Base-by-base conservation (phyloP, 129 eudicot species). In the Helichrysum umbraculigerum region DNA sequence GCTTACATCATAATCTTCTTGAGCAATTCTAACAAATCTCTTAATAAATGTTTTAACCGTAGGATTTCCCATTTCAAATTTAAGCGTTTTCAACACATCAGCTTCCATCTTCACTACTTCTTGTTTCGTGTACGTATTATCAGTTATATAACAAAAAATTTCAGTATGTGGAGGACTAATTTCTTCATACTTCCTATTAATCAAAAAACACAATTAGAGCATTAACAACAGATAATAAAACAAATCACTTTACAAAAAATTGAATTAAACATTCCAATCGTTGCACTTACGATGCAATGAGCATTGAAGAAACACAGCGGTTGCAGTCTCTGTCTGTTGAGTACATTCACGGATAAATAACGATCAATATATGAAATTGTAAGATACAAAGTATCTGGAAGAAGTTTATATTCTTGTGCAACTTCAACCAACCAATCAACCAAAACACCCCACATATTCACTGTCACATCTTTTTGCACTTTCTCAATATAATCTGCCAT, bases 371-470 rank as follows among this genome's bases (percentile, higher is more conserved):
- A 89, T 8, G 93, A 87, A 33, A 94, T 73, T 0, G 97, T 73
- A 51, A 91, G 78, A 62, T 91, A 91, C 50, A 94, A 82, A 33
- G 97, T 89, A 25, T 91, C 97, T 2, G 96, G 73, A 68, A 87
- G 85, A 81, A 91, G 90, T 76, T 83, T 91, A 82, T 89, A 91
- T 47, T 91, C 97, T 75, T 91, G 92, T n/a, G 92, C 87, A 63
- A 91, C 96, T 75, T 91, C 97, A n/a, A 91, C 92, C 63, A 91
- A 80, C 98, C 98, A 94, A 84, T 94, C 98, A 22, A 94, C 84
- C 83, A 91, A 83, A 54, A 94, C 79, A 16, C 88, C 88, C 75
- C 98, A 84, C 90, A 83, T 86, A 67, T 73, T 87, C 66, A 90
- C 88, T 28, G 70, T 94, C 63, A 91, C 85, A 73, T 94, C 98